phyloP scores from a whole-genome alignment of 2,329 filamentous ascomycete genomes.

The Penicillium sp. region DNA sequence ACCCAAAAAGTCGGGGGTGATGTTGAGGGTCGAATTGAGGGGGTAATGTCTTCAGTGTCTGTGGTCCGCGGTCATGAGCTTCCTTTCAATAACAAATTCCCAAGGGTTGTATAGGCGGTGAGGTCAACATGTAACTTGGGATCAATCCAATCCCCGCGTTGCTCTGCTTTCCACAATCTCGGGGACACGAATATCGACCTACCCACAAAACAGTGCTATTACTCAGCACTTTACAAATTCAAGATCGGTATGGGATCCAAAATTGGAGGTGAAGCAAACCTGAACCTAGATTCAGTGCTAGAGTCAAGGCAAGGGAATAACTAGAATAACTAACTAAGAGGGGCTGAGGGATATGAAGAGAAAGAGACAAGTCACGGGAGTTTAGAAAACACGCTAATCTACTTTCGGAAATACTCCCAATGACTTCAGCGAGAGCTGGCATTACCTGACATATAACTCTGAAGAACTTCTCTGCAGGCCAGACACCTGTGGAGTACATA shows the following conservation, averaged over 20 bases:
- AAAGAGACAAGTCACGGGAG: conserved; percentile 29
- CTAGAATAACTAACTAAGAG: conserved; percentile 16
- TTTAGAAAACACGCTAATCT: conserved; percentile 22
- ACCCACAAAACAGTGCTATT: conserved; percentile 23
- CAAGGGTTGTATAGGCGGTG: neutral
- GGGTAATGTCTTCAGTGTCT: conserved; percentile 3
- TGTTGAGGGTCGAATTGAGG: conserved; percentile 6
- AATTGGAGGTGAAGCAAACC: neutral
- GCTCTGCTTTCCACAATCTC: conserved; percentile 20
- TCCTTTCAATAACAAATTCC: neutral
- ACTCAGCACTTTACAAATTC: conserved; percentile 10
- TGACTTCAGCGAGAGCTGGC: neutral
- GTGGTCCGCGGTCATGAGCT: neutral
- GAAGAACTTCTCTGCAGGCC: neutral
- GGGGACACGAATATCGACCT: conserved; percentile 19
- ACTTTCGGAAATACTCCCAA: conserved; percentile 15
- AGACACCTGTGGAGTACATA: neutral
- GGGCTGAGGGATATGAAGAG: conserved; percentile 26
- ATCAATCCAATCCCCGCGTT: conserved; percentile 4
- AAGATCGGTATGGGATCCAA: neutral
- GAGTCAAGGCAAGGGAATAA: conserved; percentile 6
- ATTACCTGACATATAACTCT: neutral
- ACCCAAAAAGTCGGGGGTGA: neutral
- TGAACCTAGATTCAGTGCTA: conserved; percentile 4
- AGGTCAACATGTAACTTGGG: conserved; percentile 1